phyloP scores from a whole-genome alignment of 192 early-diverging fungal species.

The Pilobolus umbonatus region DNA sequence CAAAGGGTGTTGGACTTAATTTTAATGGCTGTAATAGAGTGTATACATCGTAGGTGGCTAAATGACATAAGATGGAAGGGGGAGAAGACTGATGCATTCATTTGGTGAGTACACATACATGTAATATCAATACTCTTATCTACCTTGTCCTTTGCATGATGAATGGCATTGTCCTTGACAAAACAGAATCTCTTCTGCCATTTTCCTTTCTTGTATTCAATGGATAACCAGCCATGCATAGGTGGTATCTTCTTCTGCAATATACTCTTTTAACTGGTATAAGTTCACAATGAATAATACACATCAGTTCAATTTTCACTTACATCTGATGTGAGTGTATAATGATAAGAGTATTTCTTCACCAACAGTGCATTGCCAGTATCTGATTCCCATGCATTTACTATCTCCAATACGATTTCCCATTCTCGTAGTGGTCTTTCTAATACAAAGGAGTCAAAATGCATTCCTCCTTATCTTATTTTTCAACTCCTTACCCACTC shows the following conservation, averaged over 20 bases:
- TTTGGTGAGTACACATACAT: constrained; percentile 31
- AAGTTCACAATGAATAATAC: neutral
- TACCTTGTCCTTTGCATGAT: constrained; percentile 63
- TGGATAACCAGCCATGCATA: constrained; percentile 55
- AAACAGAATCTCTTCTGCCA: constrained; percentile 78
- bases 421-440: constrained; percentile 90
- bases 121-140: constrained; percentile 44
- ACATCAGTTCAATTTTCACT: neutral
- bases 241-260: constrained; percentile 27
- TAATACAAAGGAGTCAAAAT: constrained; percentile 13
- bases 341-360: constrained; percentile 66
- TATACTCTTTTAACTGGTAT: constrained; percentile 14
- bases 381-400: constrained; percentile 78
- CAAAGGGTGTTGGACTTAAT: constrained; percentile 72
- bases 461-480: neutral
- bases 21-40: constrained; percentile 58
- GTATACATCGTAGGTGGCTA: constrained; percentile 82
- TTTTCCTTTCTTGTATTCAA: constrained; percentile 78
- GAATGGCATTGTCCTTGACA: constrained; percentile 59
- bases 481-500: constrained; percentile 47
- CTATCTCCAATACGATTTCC: constrained; percentile 79
- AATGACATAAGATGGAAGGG: constrained; percentile 43
- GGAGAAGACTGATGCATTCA: constrained; percentile 3
- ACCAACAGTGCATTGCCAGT: constrained; percentile 71
- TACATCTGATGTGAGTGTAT: constrained; percentile 58